Percentiles rank a stretch among this genome's conserved stretches.
phyloP scores from a whole-genome alignment of 495 filamentous ascomycete species.

The Usnea hakonensis region DNA sequence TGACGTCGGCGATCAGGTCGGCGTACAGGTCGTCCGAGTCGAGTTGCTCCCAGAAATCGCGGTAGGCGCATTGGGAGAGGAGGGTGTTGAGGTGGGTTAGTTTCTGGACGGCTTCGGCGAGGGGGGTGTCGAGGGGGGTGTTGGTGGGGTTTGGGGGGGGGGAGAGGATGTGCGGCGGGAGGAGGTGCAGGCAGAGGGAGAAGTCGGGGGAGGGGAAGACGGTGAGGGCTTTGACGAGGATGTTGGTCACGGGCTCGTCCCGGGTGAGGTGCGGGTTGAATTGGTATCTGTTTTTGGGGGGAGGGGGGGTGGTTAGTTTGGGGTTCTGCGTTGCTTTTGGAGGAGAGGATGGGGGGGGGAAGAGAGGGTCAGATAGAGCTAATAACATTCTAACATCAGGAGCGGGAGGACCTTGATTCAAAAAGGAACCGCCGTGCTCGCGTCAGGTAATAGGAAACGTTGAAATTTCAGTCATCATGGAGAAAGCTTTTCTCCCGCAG shows the following conservation, averaged over 20 bases:
- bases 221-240: slow-evolving; percentile 95
- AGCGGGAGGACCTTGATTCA: slow-evolving; percentile 37
- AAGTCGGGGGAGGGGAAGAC: slow-evolving; percentile 97
- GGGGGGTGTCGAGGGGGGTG: slow-evolving; percentile 58
- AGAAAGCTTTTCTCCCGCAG: neutral
- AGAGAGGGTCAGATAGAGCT: slow-evolving; percentile 53
- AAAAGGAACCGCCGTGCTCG: slow-evolving; percentile 30
- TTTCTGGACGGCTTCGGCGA: slow-evolving; percentile 83
- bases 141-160: slow-evolving; percentile 41
- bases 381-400: slow-evolving; percentile 47
- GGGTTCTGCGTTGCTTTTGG: too few relatives aligned
- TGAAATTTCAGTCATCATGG: slow-evolving; percentile 56
- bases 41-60: slow-evolving; percentile 84
- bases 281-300: slow-evolving; percentile 65
- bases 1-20: slow-evolving; percentile 86
- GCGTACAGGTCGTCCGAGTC: slow-evolving; percentile 94
- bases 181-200: slow-evolving; percentile 84
- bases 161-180: slow-evolving; percentile 66
- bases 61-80: slow-evolving; percentile 79
- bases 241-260: slow-evolving; percentile 94
- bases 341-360: neutral
- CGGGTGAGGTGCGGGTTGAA: slow-evolving; percentile 98
- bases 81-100: slow-evolving; percentile 74
- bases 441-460: slow-evolving; percentile 99
- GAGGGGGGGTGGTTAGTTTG: neutral